Conservation (phyloP, 352 stramenopile species). For the Ophiocytium majus region DNA sequence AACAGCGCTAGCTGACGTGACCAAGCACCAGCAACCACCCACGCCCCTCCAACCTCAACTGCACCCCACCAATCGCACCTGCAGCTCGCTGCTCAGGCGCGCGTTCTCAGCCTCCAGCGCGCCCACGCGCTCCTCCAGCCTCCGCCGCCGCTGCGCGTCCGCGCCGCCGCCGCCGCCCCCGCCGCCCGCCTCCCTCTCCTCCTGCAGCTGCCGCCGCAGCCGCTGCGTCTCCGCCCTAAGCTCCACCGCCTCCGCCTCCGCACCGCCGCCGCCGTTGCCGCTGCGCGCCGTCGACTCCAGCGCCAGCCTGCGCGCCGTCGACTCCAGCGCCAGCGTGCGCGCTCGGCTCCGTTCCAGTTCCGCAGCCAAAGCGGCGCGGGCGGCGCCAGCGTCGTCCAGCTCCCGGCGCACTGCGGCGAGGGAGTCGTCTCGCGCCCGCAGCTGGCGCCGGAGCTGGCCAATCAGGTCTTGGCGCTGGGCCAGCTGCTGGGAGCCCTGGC, state of each 20-base stretch:
- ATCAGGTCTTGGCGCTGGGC: constrained; percentile 66
- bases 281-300: neutral
- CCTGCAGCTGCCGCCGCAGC: constrained; percentile 49
- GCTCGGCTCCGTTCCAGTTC: neutral
- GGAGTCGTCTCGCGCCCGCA: constrained; percentile 40
- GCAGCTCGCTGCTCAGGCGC: constrained; percentile 69
- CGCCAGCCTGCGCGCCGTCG: neutral
- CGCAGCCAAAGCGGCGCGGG: neutral
- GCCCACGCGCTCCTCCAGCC: constrained; percentile 46
- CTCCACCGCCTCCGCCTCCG: neutral
- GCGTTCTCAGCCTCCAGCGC: constrained; percentile 52
- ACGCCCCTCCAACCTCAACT: too few species aligned
- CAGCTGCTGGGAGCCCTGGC: constrained; percentile 58
- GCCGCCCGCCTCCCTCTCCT: constrained; percentile 17
- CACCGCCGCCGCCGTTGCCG: neutral
- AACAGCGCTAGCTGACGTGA: too few species aligned
- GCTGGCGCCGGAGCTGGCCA: constrained; percentile 54
- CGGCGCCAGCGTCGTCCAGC: neutral
- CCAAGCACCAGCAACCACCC: too few species aligned
- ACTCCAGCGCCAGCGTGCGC: neutral
- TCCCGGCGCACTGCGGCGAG: constrained; percentile 35
- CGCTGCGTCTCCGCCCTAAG: neutral
- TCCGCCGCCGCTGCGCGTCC: neutral
- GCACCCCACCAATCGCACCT: too few species aligned
- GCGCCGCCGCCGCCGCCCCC: neutral